Evolutionary conservation across 768 basidiomycete genomes (phyloP), one percentile per base, ranked within the genome.

Genomic region (Mycena albidolilacea): DNA sequence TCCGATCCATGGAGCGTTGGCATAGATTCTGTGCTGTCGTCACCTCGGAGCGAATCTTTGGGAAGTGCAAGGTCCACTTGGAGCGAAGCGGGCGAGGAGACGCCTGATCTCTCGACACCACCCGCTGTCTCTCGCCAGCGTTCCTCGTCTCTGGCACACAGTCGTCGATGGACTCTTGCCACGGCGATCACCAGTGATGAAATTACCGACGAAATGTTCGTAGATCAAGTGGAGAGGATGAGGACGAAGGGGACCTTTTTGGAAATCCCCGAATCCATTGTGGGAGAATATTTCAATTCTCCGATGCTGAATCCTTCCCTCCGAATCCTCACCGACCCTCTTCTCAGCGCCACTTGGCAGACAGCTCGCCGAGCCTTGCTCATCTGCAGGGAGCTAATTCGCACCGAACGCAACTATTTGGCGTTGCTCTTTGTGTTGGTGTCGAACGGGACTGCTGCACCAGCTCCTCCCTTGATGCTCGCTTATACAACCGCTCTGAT

Each of bases 181-280:
- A 86, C 85, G 77, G 88, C 86, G 17, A 85, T 90, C 71, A 87
- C 84, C 37, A 86, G 89, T 60, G 85, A 88, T 37, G 85, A 80
- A 19, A 81, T 89, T 61, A 83, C 88, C 3, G 88, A 90, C 76
- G 88, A 89, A 74, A 84, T 81, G 44, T 80, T 90, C 12, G 83
- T 90, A 7, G 80, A 85, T 60, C 82, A 82, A 59, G 81, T 90
- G 35, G 89, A 90, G 76, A 79, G 79, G 23, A 85, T 89, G 74
- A 80, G 85, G 39, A 78, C 72, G 39, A 70, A 69, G 77, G 77
- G 79, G 74, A 59, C 78, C 75, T 70, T 79, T 70, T 64, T 75
- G 67, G 48, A 67, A 60, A 38, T 50, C 44, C 8, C 63, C 55
- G 71, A 38, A 44, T 46, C 38, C n/a, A 35, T n/a, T 41, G 21